A percentile compares a stretch with the other conserved stretches of the same genome.
phyloP scores from a whole-genome alignment of 208 protist species.

The Crithidia acanthocephali region DNA sequence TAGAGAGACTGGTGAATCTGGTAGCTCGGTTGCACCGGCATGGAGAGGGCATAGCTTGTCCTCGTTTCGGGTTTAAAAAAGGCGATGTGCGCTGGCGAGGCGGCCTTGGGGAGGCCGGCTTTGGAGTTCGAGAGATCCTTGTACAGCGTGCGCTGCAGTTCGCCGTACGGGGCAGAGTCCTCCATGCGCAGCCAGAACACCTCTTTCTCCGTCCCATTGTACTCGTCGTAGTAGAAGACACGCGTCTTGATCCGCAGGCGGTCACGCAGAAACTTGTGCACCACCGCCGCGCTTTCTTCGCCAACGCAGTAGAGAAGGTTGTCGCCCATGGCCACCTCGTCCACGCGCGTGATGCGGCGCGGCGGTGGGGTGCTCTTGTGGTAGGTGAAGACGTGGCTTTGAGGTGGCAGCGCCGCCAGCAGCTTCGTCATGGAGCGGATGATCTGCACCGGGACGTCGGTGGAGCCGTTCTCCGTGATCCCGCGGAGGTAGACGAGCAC shows the following conservation, averaged over 20 bases:
- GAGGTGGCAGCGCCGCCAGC: slow-evolving; percentile 8
- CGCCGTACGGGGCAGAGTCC: slow-evolving; percentile 29
- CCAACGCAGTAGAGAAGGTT: slow-evolving; percentile 30
- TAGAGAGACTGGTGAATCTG: slow-evolving; percentile 8
- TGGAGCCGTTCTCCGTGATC: not conserved
- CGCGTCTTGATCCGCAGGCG: slow-evolving; percentile 32
- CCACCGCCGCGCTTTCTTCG: not conserved
- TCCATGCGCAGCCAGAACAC: slow-evolving; percentile 29
- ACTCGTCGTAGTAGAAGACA: slow-evolving; percentile 43
- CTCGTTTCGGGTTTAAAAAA: slow-evolving; percentile 36
- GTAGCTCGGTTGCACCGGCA: slow-evolving; percentile 12
- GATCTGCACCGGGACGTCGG: slow-evolving; percentile 15
- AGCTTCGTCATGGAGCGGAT: slow-evolving; percentile 27
- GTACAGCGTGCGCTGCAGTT: slow-evolving; percentile 37
- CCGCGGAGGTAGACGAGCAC: slow-evolving; percentile 24
- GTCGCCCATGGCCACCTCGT: slow-evolving; percentile 29
- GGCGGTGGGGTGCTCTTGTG: not conserved
- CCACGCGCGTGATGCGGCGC: not conserved
- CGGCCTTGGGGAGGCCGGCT: slow-evolving; percentile 5
- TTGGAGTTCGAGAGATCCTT: slow-evolving; percentile 8
- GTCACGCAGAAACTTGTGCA: slow-evolving; percentile 21
- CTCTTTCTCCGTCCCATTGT: slow-evolving; percentile 14
- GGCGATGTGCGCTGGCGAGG: slow-evolving; percentile 36
- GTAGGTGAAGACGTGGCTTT: slow-evolving; percentile 20
- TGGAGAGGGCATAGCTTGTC: slow-evolving; percentile 25